Base-by-base conservation (phyloP, 495 filamentous ascomycete genomes). In the Penicillium lagena region DNA sequence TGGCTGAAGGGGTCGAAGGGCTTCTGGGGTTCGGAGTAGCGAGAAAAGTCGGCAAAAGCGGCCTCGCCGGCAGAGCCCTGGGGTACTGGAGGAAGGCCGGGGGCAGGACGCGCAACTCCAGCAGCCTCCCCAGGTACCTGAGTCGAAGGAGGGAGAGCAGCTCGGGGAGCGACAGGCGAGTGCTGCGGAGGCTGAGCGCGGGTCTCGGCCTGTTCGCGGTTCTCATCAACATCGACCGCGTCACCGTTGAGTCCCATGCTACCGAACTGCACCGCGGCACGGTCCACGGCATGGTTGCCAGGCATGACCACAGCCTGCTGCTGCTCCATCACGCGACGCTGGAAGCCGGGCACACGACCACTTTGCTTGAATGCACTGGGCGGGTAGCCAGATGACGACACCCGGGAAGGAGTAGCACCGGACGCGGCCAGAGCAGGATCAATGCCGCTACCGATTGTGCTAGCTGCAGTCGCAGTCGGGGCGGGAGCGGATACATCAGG, bases 251-350 rank as follows among this genome's bases (percentile, higher is more conserved):
- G 62, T 45, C 86, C 91, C 77, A 99, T 87, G 59, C 88, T 94
- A 40, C 93, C 93, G 64, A 99, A 99, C 60, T 97, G 94, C 35
- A 99, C 89, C n/a, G 89, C 85, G 39, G 90, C 79, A 41, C 89
- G 83, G 60, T 96, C 90, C 8, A 98, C 87, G 33, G 89, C 90
- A 54, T 95, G 90, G 65, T 96, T 96, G n/a, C 89, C 89, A 29
- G 93, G 93, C 93, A 99, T 97, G 40, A 96, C 87, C 31, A 99
- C 93, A 12, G 90, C 88, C 63, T 99, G 94, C 58, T 91, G 90
- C 57, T 99, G 93, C 50, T 96, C 90, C 54, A 94, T 75, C 35
- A 95, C 77, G 49, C 87, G 82, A 27, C 90, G 82, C 59, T 90
- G 82, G 56, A 83, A 86, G 53, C 82, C 87, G 29, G 89, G 76